A percentile compares a stretch with the other conserved stretches of the same genome.
Conservation (phyloP, 129 eudicot genomes). For the Ambrosia trifida region DNA sequence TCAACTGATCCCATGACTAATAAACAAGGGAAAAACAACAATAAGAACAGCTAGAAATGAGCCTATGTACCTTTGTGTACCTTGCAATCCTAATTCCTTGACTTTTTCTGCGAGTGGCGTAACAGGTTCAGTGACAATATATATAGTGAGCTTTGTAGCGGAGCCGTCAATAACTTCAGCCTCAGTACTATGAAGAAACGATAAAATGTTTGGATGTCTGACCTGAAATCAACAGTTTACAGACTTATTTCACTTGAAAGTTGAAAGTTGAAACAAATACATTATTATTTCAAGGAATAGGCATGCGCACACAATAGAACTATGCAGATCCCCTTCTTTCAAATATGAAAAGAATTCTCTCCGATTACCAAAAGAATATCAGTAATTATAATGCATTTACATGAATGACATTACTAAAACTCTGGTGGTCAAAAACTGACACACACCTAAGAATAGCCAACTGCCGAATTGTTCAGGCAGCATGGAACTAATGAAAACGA, state of each 20-base stretch:
- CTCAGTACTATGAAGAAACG: constrained; percentile 94
- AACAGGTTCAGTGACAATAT: constrained; percentile 94
- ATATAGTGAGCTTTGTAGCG: constrained; percentile 69
- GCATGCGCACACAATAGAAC: too few species aligned
- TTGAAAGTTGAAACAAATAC: too few species aligned
- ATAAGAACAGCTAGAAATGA: background rate
- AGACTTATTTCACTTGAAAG: background rate
- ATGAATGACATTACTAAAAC: too few species aligned
- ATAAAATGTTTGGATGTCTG: constrained; percentile 92
- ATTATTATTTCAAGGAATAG: background rate
- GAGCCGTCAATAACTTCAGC: constrained; percentile 79
- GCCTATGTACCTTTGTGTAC: constrained; percentile 68
- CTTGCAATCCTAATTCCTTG: constrained; percentile 88
- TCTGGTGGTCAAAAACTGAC: background rate
- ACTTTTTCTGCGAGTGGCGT: constrained; percentile 93
- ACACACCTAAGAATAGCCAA: background rate
- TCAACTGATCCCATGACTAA: background rate
- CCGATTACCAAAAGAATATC: background rate
- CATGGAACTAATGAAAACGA: background rate
- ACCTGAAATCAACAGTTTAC: constrained; percentile 57
- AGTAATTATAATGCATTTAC: too few species aligned
- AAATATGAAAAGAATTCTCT: background rate
- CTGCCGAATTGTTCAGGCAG: background rate
- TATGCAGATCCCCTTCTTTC: background rate
- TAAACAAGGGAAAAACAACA: too few species aligned